Percentiles rank a stretch among this genome's conserved stretches.
Conservation (phyloP, 805 yeast genomes). For the Starmerella apis region DNA sequence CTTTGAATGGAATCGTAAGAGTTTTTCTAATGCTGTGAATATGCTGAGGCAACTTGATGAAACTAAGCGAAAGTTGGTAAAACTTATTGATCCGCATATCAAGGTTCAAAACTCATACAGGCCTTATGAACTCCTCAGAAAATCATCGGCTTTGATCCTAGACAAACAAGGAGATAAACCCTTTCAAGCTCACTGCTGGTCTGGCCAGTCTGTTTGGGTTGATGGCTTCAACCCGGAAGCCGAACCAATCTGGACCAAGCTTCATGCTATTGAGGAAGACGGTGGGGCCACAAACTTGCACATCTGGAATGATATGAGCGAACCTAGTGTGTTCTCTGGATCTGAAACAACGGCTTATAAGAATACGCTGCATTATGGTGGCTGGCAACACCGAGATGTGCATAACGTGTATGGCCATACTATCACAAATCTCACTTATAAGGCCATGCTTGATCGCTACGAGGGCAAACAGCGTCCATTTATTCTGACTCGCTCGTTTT, state of each 20-base stretch:
- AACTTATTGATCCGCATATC: slow-evolving; percentile 86
- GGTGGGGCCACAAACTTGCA: slow-evolving; percentile 54
- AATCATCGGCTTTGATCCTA: slow-evolving; percentile 34
- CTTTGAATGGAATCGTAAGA: slow-evolving; percentile 75
- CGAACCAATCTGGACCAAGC: slow-evolving; percentile 48
- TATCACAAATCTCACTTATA: slow-evolving; percentile 67
- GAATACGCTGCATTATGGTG: slow-evolving; percentile 65
- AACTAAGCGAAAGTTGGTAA: slow-evolving; percentile 70
- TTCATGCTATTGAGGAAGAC: slow-evolving; percentile 37
- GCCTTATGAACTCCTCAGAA: slow-evolving; percentile 45
- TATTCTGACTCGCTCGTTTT: slow-evolving; percentile 74
- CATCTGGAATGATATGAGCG: slow-evolving; percentile 98
- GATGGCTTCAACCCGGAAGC: slow-evolving; percentile 67
- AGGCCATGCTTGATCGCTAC: slow-evolving; percentile 49
- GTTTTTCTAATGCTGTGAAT: slow-evolving; percentile 62
- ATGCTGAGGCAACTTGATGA: slow-evolving; percentile 57
- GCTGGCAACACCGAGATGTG: slow-evolving; percentile 81
- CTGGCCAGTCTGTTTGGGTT: slow-evolving; percentile 91
- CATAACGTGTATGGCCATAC: slow-evolving; percentile 80
- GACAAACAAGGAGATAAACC: slow-evolving; percentile 37
- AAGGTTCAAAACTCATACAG: slow-evolving; percentile 49
- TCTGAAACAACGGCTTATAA: slow-evolving; percentile 88
- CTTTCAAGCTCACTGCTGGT: slow-evolving; percentile 92
- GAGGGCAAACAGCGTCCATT: slow-evolving; percentile 58
- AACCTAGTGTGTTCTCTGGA: slow-evolving; percentile 89